Percentiles rank a stretch among this genome's conserved stretches.
Evolutionary conservation across 805 yeast species (phyloP).

Genomic region (Kodamaea hsintzibuensis): DNA sequence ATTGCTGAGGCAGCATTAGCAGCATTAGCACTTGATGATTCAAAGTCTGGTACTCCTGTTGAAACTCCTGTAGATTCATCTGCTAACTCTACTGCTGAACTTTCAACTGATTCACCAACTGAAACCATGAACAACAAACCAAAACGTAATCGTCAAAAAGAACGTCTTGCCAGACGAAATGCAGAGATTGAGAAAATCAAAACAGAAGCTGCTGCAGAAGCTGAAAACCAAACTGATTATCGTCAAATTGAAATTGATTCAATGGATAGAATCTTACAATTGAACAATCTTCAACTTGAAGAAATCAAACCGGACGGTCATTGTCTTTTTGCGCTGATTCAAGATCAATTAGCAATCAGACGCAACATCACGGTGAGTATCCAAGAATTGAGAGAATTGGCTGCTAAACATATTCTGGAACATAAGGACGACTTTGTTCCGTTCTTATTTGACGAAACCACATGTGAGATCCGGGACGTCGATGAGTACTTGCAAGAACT

Average conservation of each 20-base stretch:
- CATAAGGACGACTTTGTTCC: conserved; percentile 77
- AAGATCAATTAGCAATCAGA: conserved; percentile 69
- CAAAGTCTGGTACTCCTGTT: conserved; percentile 52
- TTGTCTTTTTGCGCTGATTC: conserved; percentile 83
- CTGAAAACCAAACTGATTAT: conserved; percentile 62
- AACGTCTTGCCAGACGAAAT: conserved; percentile 73
- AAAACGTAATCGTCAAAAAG: conserved; percentile 82
- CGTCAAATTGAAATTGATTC: conserved; percentile 71
- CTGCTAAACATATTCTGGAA: conserved; percentile 64
- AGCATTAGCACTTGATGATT: neutral
- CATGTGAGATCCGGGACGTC: conserved; percentile 62
- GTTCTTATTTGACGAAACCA: conserved; percentile 77
- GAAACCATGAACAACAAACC: too few species aligned
- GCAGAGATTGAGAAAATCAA: conserved; percentile 63
- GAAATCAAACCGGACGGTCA: conserved; percentile 93
- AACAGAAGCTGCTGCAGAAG: conserved; percentile 72
- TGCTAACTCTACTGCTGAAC: too few species aligned
- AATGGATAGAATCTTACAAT: conserved; percentile 52
- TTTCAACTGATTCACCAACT: too few species aligned
- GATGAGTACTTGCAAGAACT: conserved; percentile 68
- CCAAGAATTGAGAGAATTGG: conserved; percentile 57
- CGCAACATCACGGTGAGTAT: conserved; percentile 42
- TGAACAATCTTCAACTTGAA: conserved; percentile 50
- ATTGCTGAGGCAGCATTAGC: neutral
- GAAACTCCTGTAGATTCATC: neutral